phyloP scores from a whole-genome alignment of 2,329 filamentous ascomycete genomes.

The Paraphaeosphaeria minitans region DNA sequence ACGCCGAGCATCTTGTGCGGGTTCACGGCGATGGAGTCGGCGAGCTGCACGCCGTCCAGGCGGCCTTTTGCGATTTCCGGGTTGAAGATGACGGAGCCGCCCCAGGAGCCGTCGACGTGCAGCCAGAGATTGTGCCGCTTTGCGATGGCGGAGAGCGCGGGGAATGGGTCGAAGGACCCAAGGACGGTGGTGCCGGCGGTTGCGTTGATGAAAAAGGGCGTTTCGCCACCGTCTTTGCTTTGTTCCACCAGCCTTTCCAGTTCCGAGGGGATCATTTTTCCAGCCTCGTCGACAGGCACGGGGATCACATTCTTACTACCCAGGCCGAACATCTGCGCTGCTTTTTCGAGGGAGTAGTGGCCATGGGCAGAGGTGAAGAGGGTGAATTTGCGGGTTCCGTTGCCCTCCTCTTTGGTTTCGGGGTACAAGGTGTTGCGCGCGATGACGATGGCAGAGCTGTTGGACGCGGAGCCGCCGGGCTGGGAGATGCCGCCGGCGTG shows the following conservation, averaged over 20 bases:
- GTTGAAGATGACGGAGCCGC: slow-evolving; percentile 77
- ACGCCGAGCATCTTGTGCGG: slow-evolving; percentile 98
- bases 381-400: slow-evolving; percentile 68
- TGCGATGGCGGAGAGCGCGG: slow-evolving; percentile 72
- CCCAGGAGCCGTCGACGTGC: slow-evolving; percentile 93
- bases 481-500: slow-evolving; percentile 73
- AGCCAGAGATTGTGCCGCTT: slow-evolving; percentile 79
- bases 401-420: slow-evolving; percentile 74
- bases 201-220: slow-evolving; percentile 92
- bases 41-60: slow-evolving; percentile 72
- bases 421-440: slow-evolving; percentile 88
- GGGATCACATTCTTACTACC: slow-evolving; percentile 74
- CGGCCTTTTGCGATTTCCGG: slow-evolving; percentile 64
- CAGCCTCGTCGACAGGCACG: slow-evolving; percentile 74
- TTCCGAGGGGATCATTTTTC: slow-evolving; percentile 71
- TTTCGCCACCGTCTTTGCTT: slow-evolving; percentile 70
- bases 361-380: slow-evolving; percentile 89
- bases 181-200: slow-evolving; percentile 94
- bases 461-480: slow-evolving; percentile 83
- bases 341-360: slow-evolving; percentile 94
- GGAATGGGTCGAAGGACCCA: slow-evolving; percentile 84
- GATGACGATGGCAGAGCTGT: slow-evolving; percentile 82
- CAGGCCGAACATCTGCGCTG: slow-evolving; percentile 86
- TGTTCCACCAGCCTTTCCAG: slow-evolving; percentile 67
- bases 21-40: slow-evolving; percentile 84